Evolutionary conservation across 176 grass and related monocot genomes (phyloP), one percentile per base, ranked within the genome.

Genomic region (Coix lacrymajobi): DNA sequence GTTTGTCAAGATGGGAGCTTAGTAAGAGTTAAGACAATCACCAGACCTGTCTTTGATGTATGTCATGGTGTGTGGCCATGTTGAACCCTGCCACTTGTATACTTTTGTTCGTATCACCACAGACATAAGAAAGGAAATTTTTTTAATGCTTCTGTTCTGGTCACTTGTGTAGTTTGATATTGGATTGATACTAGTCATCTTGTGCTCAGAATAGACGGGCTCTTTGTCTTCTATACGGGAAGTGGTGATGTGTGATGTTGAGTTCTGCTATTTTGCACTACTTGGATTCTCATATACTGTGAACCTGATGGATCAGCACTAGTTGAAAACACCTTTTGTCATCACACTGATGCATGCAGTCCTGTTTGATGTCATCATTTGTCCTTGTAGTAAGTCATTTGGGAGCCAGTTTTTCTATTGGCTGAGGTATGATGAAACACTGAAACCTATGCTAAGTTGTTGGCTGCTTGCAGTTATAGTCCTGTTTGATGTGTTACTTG

Each of bases 141-240:
- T 51, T 73, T 76, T n/a, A 1, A 80, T 67, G 29, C 43, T 7
- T 41, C 8, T 9, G 11, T 41, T 87, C 30, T 40, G 30, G 16
- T 75, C 22, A 70, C 29, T 29, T 79, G 31, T 60, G 45, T 29
- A 66, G 6, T 41, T 73, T 28, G n/a, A 46, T 30, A 60, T 76
- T 62, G 62, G 73, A 78, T 64, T 67, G 40, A 19, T 63, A 31
- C 13, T 52, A 56, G 26, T 37, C 69, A 68, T 82, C 48, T 24
- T 71, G 31, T 77, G 22, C 31, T 78, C 49, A 64, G 65, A 69
- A 87, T 83, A 87, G 36, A 70, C 5, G 17, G 24, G 37, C 3
- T 62, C 30, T 54, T 62, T 83, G 79, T 71, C 43, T 72, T 88
- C 48, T 82, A 17, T 71, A 7, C 9, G 52, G 38, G 58, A 83